Base-by-base conservation (phyloP, 1,284 basidiomycete genomes). In the Abortiporus biennis region DNA sequence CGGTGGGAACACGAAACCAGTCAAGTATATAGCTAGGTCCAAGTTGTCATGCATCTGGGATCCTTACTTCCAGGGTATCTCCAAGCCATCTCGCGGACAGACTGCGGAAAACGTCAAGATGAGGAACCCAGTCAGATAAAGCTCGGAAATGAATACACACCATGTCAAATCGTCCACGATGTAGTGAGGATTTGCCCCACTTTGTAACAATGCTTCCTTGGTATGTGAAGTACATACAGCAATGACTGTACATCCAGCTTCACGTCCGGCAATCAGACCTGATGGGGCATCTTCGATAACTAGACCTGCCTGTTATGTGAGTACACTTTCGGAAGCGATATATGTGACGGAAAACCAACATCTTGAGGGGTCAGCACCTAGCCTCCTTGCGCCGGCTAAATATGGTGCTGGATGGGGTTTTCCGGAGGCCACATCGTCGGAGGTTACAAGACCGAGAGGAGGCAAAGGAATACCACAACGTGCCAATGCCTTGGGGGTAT, bases 321-420 rank as follows among this genome's bases (percentile, higher is more conserved):
- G 36, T 38, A 33, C n/a, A n/a, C n/a, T n/a, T n/a, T n/a, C n/a
- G n/a, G n/a, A n/a, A n/a, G n/a, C n/a, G n/a, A n/a, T n/a, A n/a
- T 40, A 23, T 31, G 38, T 29, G 31, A 31, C 39, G 20, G n/a
- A 6, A 11, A 17, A 27, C n/a, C 39, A 38, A 37, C 36, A 31
- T 38, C 69, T 72, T 16, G 58, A 58, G 1, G 77, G 67, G 38
- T 77, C 64, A 17, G 70, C 66, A 13, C 64, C 64, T 50, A 76
- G 72, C 27, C 63, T 67, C 30, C 54, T 52, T 23, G 84, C 84
- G 15, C 81, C 83, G 1, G 72, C 71, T 16, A 83, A 61, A 60
- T 91, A 93, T 22, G 90, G 90, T 31, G 78, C 86, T 1, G 90
- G 89, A 54, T 84, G 72, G 19, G 89, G 89, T 63, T 92, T 92